Evolutionary conservation across 1,284 basidiomycete genomes (phyloP).

Genomic region (Quambalaria eucalypti): DNA sequence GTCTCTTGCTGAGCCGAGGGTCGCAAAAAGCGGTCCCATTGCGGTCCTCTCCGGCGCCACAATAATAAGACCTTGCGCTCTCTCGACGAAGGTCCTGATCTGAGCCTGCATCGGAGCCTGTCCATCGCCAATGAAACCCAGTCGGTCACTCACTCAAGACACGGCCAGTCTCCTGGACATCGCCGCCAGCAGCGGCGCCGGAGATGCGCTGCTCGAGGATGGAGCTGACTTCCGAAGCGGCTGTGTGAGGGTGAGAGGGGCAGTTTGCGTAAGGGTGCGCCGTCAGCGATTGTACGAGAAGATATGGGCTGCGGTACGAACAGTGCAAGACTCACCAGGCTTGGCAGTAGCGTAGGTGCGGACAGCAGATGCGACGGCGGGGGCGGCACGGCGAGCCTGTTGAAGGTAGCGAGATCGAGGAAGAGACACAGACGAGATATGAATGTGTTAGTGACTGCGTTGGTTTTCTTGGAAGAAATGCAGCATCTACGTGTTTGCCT

Average conservation of each 20-base stretch:
- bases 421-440: not conserved
- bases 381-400: slow-evolving; percentile 55
- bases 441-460: not conserved
- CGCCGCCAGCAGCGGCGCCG: slow-evolving; percentile 76
- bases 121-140: too few relatives aligned
- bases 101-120: too few relatives aligned
- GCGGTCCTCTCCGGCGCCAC: not conserved
- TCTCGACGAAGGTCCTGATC: too few relatives aligned
- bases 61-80: too few relatives aligned
- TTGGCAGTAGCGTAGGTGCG: slow-evolving; percentile 89
- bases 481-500: too few relatives aligned
- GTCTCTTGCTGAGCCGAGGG: too few relatives aligned
- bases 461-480: not conserved
- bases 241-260: slow-evolving; percentile 50
- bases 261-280: not conserved
- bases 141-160: slow-evolving; percentile 90
- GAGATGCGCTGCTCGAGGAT: slow-evolving; percentile 98
- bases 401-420: too few relatives aligned
- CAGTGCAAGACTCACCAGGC: slow-evolving; percentile 61
- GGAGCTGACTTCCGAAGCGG: slow-evolving; percentile 95
- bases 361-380: slow-evolving; percentile 25
- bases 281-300: slow-evolving; percentile 1
- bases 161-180: slow-evolving; percentile 97
- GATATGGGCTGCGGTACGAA: too few relatives aligned
- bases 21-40: too few relatives aligned